phyloP scores from a whole-genome alignment of 1,284 basidiomycete species.

The Cryptococcus depauperatus region DNA sequence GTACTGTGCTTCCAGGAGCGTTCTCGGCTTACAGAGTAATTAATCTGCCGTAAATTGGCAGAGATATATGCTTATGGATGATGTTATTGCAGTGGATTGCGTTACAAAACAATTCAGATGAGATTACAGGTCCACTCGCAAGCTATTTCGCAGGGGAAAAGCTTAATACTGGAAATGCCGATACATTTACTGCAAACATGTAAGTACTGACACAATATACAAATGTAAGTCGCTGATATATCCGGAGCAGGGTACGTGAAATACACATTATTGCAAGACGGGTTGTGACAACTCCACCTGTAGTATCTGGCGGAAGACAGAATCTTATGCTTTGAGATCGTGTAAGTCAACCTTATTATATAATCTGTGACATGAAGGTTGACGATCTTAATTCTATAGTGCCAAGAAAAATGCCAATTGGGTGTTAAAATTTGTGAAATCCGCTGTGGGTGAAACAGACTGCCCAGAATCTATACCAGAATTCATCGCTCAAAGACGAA shows the following conservation, averaged over 20 bases:
- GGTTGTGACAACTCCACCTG: slow-evolving; percentile 61
- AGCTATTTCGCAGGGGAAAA: slow-evolving; percentile 97
- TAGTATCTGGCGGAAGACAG: slow-evolving; percentile 80
- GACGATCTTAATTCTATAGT: too few relatives aligned
- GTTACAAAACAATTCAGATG: slow-evolving; percentile 70
- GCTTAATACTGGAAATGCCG: slow-evolving; percentile 78
- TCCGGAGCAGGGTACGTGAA: too few relatives aligned
- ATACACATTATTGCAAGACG: slow-evolving; percentile 4
- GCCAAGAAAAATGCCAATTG: slow-evolving; percentile 74
- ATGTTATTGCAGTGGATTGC: slow-evolving; percentile 45
- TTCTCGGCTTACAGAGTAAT: slow-evolving; percentile 89
- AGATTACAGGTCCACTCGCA: slow-evolving; percentile 70
- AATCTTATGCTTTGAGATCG: slow-evolving; percentile 89
- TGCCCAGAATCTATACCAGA: slow-evolving; percentile 84
- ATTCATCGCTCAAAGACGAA: slow-evolving; percentile 80
- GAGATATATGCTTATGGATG: slow-evolving; percentile 54
- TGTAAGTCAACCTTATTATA: too few relatives aligned
- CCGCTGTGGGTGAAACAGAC: slow-evolving; percentile 83
- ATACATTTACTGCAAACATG: slow-evolving; percentile 79
- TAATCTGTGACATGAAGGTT: too few relatives aligned
- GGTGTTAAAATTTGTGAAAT: slow-evolving; percentile 90
- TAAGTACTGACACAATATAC: too few relatives aligned
- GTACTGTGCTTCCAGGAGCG: slow-evolving; percentile 84
- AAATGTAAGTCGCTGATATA: too few relatives aligned
- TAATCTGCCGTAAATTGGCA: slow-evolving; percentile 75